These are phyloP conservation scores for Pythium scleroteichum DNA, from an alignment of 352 stramenopile genomes.

Conservation along the genomic window DNA sequence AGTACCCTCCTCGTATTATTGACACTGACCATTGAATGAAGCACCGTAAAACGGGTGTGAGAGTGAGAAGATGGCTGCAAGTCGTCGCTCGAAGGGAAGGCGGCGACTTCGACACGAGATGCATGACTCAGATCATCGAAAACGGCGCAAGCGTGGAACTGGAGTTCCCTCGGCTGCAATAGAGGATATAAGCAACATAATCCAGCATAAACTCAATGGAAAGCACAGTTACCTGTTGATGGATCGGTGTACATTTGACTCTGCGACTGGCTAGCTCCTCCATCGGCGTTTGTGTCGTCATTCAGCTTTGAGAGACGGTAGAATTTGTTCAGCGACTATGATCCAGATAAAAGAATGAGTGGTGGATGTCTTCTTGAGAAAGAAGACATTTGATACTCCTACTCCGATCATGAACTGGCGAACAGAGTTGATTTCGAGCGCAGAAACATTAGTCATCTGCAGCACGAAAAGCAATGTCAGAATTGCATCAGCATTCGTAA, in stretches of 20 bases:
- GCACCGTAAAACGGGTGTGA: not conserved
- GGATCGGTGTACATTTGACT: slow-evolving; percentile 31
- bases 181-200: not conserved
- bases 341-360: too few species aligned
- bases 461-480: not conserved
- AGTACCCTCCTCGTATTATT: slow-evolving; percentile 21
- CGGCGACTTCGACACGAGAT: not conserved
- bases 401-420: slow-evolving; percentile 87
- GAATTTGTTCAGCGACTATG: slow-evolving; percentile 78
- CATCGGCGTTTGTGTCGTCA: slow-evolving; percentile 27
- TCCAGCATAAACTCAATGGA: not conserved
- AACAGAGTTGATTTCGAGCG: slow-evolving; percentile 87
- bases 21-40: too few species aligned
- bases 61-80: not conserved
- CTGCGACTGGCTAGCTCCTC: slow-evolving; percentile 30
- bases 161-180: slow-evolving; percentile 28
- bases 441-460: slow-evolving; percentile 88
- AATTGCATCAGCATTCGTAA: not conserved
- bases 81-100: not conserved
- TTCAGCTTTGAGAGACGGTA: slow-evolving; percentile 69
- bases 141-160: slow-evolving; percentile 53
- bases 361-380: too few species aligned
- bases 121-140: slow-evolving; percentile 35
- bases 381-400: slow-evolving; percentile 16
- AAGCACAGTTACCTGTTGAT: slow-evolving; percentile 9